phyloP scores from a whole-genome alignment of 1,284 basidiomycete species.

The Cystobasidium sp. region DNA sequence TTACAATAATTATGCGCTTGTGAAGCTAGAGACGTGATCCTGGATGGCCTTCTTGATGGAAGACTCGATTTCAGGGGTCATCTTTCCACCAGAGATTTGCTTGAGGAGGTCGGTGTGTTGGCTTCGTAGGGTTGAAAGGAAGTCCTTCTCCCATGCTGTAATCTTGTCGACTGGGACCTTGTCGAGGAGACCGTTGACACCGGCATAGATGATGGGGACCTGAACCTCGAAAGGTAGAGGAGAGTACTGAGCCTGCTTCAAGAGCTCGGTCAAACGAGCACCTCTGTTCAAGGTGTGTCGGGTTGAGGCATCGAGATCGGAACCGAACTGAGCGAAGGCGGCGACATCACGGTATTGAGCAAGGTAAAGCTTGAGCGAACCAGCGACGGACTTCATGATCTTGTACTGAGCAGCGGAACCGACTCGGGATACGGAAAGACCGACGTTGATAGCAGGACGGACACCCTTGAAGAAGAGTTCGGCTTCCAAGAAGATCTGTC shows the following conservation, averaged over 20 bases:
- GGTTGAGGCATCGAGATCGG: constrained; percentile 98
- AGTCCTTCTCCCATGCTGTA: constrained; percentile 66
- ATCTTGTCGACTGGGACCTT: constrained; percentile 92
- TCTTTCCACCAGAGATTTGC: constrained; percentile 64
- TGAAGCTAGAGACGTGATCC: constrained; percentile 43
- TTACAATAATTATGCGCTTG: constrained; percentile 8
- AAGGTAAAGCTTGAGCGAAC: constrained; percentile 99
- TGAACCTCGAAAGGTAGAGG: constrained; percentile 81
- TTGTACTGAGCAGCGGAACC: constrained; percentile 96
- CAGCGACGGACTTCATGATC: constrained; percentile 99
- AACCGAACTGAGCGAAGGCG: constrained; percentile 99
- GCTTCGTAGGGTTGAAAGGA: constrained; percentile 63
- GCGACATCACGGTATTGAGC: constrained; percentile 99
- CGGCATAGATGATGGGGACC: constrained; percentile 98
- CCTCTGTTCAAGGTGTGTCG: constrained; percentile 84
- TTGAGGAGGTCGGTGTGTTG: constrained; percentile 56
- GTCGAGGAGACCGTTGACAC: constrained; percentile 91
- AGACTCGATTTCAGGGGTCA: constrained; percentile 56
- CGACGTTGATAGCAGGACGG: constrained; percentile 94
- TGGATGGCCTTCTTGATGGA: constrained; percentile 51
- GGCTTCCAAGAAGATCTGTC: constrained; percentile 99
- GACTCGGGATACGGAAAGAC: constrained; percentile 99
- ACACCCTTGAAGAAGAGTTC: constrained; percentile 63
- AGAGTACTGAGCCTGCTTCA: constrained; percentile 99
- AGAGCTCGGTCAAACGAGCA: constrained; percentile 95